Conservation (phyloP, 352 stramenopile genomes). For the Detonula confervacea region DNA sequence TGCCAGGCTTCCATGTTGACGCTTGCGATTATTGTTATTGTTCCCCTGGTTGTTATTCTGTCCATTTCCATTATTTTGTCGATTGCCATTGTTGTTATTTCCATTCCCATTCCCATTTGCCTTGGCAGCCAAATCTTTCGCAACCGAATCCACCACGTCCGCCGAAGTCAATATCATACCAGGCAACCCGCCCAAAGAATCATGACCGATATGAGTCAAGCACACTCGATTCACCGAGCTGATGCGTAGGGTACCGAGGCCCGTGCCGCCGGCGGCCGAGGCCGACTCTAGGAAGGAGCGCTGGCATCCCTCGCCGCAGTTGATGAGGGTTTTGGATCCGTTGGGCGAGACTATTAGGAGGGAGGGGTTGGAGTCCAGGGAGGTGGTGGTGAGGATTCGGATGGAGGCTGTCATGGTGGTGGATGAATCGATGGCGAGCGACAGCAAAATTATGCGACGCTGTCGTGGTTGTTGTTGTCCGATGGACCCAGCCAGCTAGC, state of each 20-base stretch:
- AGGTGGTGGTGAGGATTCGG: slow-evolving; percentile 64
- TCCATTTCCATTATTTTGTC: slow-evolving; percentile 5
- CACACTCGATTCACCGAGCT: slow-evolving; percentile 74
- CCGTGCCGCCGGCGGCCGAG: not conserved
- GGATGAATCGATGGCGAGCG: too few relatives aligned
- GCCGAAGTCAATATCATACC: slow-evolving; percentile 80
- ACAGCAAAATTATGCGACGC: too few relatives aligned
- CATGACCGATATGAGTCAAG: slow-evolving; percentile 74
- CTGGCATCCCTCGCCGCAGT: slow-evolving; percentile 82
- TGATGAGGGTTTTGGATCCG: slow-evolving; percentile 76
- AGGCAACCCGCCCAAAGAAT: slow-evolving; percentile 73
- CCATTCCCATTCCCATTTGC: not conserved
- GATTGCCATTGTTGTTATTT: not conserved
- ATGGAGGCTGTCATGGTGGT: slow-evolving; percentile 76
- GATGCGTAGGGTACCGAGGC: slow-evolving; percentile 49
- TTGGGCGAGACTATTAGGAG: slow-evolving; percentile 69
- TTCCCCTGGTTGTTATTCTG: not conserved
- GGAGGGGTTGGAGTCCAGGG: slow-evolving; percentile 71
- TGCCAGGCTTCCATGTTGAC: slow-evolving; percentile 24
- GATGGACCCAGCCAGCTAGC: too few relatives aligned
- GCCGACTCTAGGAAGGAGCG: slow-evolving; percentile 78
- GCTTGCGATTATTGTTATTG: slow-evolving; percentile 13
- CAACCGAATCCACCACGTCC: slow-evolving; percentile 57
- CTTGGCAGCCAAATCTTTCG: slow-evolving; percentile 19
- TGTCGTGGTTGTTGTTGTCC: not conserved